These are phyloP conservation scores for Pulveroboletus frians DNA, from an alignment of 768 basidiomycete species.

Conservation along the genomic window DNA sequence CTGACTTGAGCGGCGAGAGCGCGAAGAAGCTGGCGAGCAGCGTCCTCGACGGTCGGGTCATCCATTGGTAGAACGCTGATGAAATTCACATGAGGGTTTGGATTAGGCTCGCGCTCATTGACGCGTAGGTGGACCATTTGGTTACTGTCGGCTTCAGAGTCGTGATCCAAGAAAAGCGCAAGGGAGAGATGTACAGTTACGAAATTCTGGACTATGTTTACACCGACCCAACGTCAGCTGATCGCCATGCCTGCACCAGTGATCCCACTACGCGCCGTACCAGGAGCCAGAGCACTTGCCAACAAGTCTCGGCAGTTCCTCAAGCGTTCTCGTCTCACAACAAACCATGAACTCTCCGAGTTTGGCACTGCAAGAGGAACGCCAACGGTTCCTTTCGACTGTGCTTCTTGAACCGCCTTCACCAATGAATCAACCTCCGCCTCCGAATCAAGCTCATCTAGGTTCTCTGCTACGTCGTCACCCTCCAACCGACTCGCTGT, in stretches of 20 bases:
- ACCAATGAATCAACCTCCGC: slow-evolving; percentile 76
- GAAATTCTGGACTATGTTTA: background rate
- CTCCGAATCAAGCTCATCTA: slow-evolving; percentile 80
- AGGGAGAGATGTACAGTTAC: background rate
- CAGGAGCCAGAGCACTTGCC: slow-evolving; percentile 42
- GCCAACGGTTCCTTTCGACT: slow-evolving; percentile 53
- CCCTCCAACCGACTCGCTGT: slow-evolving; percentile 48
- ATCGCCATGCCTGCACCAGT: slow-evolving; percentile 18
- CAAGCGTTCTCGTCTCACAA: slow-evolving; percentile 63
- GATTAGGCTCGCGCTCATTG: slow-evolving; percentile 65
- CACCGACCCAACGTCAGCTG: slow-evolving; percentile 2
- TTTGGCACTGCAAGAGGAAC: slow-evolving; percentile 67
- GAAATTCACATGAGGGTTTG: slow-evolving; percentile 75
- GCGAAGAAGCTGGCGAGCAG: slow-evolving; percentile 65
- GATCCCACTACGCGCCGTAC: slow-evolving; percentile 21
- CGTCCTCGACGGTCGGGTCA: slow-evolving; percentile 46
- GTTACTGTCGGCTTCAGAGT: background rate
- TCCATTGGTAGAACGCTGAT: slow-evolving; percentile 50
- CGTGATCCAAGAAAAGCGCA: background rate
- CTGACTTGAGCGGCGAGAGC: slow-evolving; percentile 80
- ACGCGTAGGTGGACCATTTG: slow-evolving; percentile 65
- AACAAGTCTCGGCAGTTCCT: slow-evolving; percentile 55
- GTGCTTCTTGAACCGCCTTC: slow-evolving; percentile 52
- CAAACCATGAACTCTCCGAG: slow-evolving; percentile 79
- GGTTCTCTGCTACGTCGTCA: slow-evolving; percentile 62